phyloP scores from a whole-genome alignment of 2,329 filamentous ascomycete genomes.

The Uncinocarpus reesii region DNA sequence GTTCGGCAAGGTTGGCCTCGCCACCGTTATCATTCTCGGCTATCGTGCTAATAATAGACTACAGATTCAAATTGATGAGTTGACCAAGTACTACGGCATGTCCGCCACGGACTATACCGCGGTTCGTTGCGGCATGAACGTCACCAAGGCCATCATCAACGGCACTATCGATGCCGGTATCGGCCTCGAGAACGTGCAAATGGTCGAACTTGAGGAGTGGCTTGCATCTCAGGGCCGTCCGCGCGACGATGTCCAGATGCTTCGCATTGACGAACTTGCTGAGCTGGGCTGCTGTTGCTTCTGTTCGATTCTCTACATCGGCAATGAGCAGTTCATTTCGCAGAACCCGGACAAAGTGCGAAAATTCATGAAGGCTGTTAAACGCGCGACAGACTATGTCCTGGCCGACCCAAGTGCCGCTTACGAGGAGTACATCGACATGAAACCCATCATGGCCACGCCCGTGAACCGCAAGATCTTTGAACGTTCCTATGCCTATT shows the following conservation, averaged over 20 bases:
- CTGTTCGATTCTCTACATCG: conserved; percentile 72
- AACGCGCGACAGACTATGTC: conserved; percentile 63
- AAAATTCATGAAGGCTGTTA: conserved; percentile 62
- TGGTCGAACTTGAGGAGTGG: conserved; percentile 74
- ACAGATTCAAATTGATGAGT: conserved; percentile 69
- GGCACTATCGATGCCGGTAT: conserved; percentile 65
- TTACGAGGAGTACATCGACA: conserved; percentile 58
- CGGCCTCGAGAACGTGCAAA: conserved; percentile 71
- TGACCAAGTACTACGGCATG: conserved; percentile 69
- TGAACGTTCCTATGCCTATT: conserved; percentile 67
- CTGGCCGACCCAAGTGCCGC: conserved; percentile 52
- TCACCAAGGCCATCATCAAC: conserved; percentile 63
- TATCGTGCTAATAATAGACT: not conserved
- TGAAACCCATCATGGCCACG: conserved; percentile 61
- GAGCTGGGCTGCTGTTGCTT: conserved; percentile 76
- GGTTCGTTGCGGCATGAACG: conserved; percentile 71
- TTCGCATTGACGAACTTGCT: conserved; percentile 69
- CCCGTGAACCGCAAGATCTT: conserved; percentile 67
- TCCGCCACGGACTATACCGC: conserved; percentile 62
- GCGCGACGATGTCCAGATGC: conserved; percentile 62
- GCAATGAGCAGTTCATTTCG: conserved; percentile 60
- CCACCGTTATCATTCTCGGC: not conserved
- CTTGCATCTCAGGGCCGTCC: conserved; percentile 53
- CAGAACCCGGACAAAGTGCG: conserved; percentile 55
- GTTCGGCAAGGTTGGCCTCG: conserved; percentile 52